Percentiles rank a stretch among this genome's conserved stretches.
Evolutionary conservation across 352 stramenopile genomes (phyloP).

Genomic region (Phytophthora sp.): DNA sequence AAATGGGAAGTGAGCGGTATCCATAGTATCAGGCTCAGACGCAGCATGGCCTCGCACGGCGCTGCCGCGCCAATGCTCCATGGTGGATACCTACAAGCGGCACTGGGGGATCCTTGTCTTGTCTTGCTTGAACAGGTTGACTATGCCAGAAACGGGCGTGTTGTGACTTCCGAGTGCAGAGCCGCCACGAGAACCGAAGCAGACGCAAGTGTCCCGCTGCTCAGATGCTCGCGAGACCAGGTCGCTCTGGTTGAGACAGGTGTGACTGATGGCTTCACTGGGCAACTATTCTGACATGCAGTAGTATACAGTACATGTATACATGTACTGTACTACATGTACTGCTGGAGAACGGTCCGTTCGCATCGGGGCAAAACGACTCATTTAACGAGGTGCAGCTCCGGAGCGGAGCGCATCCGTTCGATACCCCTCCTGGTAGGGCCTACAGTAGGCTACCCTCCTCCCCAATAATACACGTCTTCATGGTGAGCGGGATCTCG

Average conservation of each 20-base stretch:
- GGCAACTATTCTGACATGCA: slow-evolving; percentile 19
- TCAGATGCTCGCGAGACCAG: slow-evolving; percentile 8
- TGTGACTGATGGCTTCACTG: slow-evolving; percentile 20
- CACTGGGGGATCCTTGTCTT: slow-evolving; percentile 18
- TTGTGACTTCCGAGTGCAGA: slow-evolving; percentile 20
- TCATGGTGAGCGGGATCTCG: no score
- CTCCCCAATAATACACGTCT: no score
- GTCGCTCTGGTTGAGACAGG: slow-evolving; percentile 14
- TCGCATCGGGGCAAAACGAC: no score
- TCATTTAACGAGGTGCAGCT: no score
- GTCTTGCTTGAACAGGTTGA: slow-evolving; percentile 5
- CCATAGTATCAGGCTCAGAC: no score
- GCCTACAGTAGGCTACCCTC: no score
- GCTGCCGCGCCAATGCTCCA: slow-evolving; percentile 11
- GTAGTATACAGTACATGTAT: no score
- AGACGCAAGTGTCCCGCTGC: slow-evolving; percentile 10
- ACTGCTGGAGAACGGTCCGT: no score
- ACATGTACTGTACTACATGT: no score
- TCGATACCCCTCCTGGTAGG: no score
- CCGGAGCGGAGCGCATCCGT: no score
- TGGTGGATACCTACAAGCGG: slow-evolving; percentile 27
- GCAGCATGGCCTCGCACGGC: neutral
- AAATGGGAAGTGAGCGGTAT: slow-evolving; percentile 24
- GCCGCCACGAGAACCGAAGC: slow-evolving; percentile 12
- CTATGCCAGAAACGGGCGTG: slow-evolving; percentile 13